Conservation (phyloP, 352 stramenopile species). For the Aphanomyces euteiches region DNA sequence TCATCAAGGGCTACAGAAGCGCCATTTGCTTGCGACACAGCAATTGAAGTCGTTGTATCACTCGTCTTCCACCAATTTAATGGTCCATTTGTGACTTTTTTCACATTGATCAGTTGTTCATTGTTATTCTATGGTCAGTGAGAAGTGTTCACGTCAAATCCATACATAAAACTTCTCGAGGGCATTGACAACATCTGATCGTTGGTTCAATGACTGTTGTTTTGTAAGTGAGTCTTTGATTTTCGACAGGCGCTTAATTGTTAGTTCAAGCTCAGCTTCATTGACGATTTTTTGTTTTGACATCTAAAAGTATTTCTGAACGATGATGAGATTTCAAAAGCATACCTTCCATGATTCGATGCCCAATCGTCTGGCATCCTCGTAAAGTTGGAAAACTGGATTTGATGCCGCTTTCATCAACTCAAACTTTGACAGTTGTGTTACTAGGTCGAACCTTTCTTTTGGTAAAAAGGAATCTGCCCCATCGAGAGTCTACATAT, state of each 20-base stretch:
- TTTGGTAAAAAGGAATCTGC: background rate
- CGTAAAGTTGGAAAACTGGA: constrained; percentile 57
- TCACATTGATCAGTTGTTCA: constrained; percentile 45
- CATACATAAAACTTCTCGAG: constrained; percentile 51
- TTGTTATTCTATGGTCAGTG: constrained; percentile 41
- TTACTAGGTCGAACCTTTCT: constrained; percentile 46
- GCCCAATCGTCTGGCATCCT: constrained; percentile 43
- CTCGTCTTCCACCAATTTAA: constrained; percentile 63
- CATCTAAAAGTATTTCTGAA: constrained; percentile 22
- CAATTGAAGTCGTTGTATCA: constrained; percentile 40
- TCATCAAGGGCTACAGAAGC: constrained; percentile 31
- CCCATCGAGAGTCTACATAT: background rate
- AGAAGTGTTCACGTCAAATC: background rate
- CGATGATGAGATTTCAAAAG: background rate
- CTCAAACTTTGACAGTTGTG: constrained; percentile 60
- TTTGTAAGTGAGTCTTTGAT: constrained; percentile 53
- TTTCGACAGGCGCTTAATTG: constrained; percentile 49
- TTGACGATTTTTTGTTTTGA: constrained; percentile 45
- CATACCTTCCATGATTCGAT: constrained; percentile 61
- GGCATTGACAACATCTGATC: constrained; percentile 44
- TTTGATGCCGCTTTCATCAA: constrained; percentile 48
- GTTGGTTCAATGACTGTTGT: constrained; percentile 44
- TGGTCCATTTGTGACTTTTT: constrained; percentile 40
- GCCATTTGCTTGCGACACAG: constrained; percentile 33
- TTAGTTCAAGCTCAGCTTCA: constrained; percentile 55